These are phyloP conservation scores for Pharus latifolius DNA, from an alignment of 176 grass and related monocot species.

Conservation along the genomic window DNA sequence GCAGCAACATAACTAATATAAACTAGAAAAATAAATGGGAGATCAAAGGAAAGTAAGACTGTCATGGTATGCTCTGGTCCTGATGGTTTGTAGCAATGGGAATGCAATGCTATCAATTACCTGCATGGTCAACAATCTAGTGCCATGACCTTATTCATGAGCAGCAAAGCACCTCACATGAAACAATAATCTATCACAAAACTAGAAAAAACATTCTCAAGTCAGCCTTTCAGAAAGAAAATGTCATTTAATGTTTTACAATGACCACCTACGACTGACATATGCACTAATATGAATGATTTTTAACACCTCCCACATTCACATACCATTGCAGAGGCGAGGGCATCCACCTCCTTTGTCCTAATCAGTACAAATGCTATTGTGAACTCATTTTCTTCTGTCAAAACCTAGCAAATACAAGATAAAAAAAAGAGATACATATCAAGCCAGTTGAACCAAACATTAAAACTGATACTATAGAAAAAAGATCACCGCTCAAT, in stretches of 20 bases:
- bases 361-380: background rate
- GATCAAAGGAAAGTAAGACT: background rate
- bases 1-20: too few relatives aligned
- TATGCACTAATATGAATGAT: background rate
- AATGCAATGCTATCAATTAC: background rate
- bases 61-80: background rate
- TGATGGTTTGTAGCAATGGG: background rate
- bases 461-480: conserved; percentile 1
- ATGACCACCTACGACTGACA: background rate
- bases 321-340: background rate
- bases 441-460: background rate
- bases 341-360: background rate
- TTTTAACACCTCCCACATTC: background rate
- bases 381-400: too few relatives aligned
- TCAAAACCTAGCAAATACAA: background rate
- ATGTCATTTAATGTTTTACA: background rate
- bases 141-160: background rate
- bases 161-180: background rate
- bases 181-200: background rate
- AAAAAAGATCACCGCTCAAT: conserved; percentile 7
- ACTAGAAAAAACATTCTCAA: background rate
- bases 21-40: background rate
- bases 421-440: background rate
- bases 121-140: background rate
- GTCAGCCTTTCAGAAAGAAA: background rate